These are phyloP conservation scores for Spatholobus suberectus DNA, from an alignment of 306 rosid species.

Conservation along the genomic window DNA sequence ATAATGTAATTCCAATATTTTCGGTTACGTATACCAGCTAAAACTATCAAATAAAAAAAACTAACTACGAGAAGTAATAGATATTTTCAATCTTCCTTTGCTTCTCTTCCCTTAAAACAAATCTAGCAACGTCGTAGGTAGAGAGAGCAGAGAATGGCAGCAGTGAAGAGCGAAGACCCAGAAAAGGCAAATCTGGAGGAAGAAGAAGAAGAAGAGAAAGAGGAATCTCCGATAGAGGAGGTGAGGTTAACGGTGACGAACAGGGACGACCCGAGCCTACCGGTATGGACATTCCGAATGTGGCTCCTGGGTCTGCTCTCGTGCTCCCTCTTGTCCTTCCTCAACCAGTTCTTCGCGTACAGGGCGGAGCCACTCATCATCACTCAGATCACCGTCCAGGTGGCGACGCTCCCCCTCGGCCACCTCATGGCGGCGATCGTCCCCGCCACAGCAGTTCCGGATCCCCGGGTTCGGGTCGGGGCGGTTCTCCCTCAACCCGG, in stretches of 20 bases:
- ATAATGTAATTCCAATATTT: too few species aligned
- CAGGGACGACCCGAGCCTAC: constrained; percentile 63
- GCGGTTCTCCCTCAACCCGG: constrained; percentile 59
- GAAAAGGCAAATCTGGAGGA: constrained; percentile 35
- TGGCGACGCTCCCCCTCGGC: constrained; percentile 64
- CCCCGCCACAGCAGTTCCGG: constrained; percentile 47
- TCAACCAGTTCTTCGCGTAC: constrained; percentile 77
- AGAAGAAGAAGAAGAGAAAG: constrained; percentile 58
- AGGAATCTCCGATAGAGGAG: constrained; percentile 66
- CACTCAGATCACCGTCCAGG: constrained; percentile 61
- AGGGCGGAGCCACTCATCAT: constrained; percentile 62
- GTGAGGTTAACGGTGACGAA: constrained; percentile 64
- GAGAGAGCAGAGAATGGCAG: too few species aligned
- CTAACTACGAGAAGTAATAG: too few species aligned
- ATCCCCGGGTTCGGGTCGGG: constrained; percentile 51
- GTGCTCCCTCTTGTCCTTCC: constrained; percentile 65
- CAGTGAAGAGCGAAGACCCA: neutral
- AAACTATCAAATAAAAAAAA: too few species aligned
- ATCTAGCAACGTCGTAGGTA: too few species aligned
- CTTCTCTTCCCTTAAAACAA: too few species aligned
- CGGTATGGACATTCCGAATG: constrained; percentile 89
- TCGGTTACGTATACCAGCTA: too few species aligned
- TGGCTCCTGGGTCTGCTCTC: constrained; percentile 71
- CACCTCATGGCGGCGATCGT: constrained; percentile 64
- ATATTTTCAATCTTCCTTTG: too few species aligned